Evolutionary conservation across 805 yeast genomes (phyloP), one percentile per base, ranked within the genome.

Genomic region (Metschnikowia vanudenii): DNA sequence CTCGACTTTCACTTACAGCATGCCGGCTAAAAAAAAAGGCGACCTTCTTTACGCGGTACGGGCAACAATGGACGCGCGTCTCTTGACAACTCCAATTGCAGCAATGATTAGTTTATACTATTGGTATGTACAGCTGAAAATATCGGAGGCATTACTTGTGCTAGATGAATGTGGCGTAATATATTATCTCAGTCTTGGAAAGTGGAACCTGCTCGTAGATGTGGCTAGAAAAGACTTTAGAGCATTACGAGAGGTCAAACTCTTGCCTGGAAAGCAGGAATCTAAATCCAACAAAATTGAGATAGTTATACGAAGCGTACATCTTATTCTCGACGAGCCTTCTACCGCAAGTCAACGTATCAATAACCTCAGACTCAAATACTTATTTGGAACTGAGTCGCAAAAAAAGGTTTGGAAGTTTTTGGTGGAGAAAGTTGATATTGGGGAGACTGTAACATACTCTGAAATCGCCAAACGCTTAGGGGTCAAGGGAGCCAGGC

Each of bases 351-450:
- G 45, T 12, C 29, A 8, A 39, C 14, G 12, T 37, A 29, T 17
- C 17, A 11, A 31, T 22, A 16, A 58, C 43, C 45, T 57, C 32
- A 30, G 16, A 12, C 35, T 24, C 5, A 29, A 35, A 11, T 43
- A 54, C 33, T 52, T 72, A 12, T 66, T 68, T 49, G 78, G 78
- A 4, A 71, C 79, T 1, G 36, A 55, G 8, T 62, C 68, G 26
- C 76, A 74, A 51, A 56, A 55, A 37, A 55, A 51, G 41, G 71
- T 73, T 2, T 74, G 79, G 79, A 49, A 52, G 16, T 56, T 62
- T 36, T 53, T 73, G 33, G 28, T 51, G 5, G 32, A 34, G 13
- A 46, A 57, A 8, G 57, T 71, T 12, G 54, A 59, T 4, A 37
- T 44, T 14, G 76, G 75, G 3, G 38, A 54, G 7, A 60, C 66